phyloP scores from a whole-genome alignment of 148 eudicot species.

The Cornus suecica region DNA sequence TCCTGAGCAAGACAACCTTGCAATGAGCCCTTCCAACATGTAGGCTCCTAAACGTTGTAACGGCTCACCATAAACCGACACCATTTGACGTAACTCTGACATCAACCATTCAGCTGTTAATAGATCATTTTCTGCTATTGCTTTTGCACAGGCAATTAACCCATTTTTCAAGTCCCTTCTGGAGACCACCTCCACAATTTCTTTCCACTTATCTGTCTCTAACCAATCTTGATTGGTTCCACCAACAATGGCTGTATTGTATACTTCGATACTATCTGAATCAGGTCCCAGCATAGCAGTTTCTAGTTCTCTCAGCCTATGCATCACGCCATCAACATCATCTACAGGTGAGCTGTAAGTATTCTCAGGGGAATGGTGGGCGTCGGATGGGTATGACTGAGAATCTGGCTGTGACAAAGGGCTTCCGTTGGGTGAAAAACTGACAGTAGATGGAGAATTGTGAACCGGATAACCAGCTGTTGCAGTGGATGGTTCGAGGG shows the following conservation, averaged over 20 bases:
- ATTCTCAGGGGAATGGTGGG: background rate
- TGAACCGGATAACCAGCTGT: constrained; percentile 7
- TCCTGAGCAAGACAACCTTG: constrained; percentile 45
- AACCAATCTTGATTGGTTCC: constrained; percentile 2
- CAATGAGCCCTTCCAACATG: constrained; percentile 61
- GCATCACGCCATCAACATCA: constrained; percentile 23
- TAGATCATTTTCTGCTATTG: constrained; percentile 39
- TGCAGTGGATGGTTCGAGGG: constrained; percentile 11
- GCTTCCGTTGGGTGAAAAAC: background rate
- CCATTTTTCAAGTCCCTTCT: constrained; percentile 36
- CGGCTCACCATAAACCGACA: constrained; percentile 62
- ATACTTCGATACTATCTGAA: constrained; percentile 16
- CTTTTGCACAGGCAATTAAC: constrained; percentile 52
- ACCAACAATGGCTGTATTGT: constrained; percentile 7
- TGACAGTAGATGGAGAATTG: constrained; percentile 17
- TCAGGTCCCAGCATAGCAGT: constrained; percentile 44
- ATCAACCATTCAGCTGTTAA: constrained; percentile 40
- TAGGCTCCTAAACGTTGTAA: constrained; percentile 59
- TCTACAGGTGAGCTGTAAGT: background rate
- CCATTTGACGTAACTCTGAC: constrained; percentile 45
- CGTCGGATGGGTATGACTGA: too few species aligned
- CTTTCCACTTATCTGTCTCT: constrained; percentile 26
- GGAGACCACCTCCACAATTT: constrained; percentile 27
- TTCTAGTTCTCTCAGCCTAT: constrained; percentile 40
- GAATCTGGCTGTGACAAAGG: background rate